These are phyloP conservation scores for Leptosphaerulina australis DNA, from an alignment of 2,329 filamentous ascomycete genomes.

Conservation along the genomic window DNA sequence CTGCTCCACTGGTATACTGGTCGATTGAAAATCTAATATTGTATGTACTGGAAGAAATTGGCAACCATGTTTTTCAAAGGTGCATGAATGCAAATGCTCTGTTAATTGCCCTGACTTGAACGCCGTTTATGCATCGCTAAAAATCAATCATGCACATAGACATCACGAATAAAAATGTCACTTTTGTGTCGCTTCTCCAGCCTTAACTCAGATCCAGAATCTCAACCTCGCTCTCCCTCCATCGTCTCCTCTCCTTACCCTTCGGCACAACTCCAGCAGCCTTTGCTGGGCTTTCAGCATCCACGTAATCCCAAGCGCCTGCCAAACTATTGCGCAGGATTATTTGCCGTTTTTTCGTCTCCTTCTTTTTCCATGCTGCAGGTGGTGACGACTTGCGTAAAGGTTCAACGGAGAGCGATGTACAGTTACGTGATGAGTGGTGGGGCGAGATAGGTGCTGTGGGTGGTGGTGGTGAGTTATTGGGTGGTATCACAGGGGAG, in stretches of 20 bases:
- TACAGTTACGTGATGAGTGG: constrained; percentile 32
- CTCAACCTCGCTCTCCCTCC: constrained; percentile 47
- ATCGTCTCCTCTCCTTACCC: constrained; percentile 37
- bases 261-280: constrained; percentile 14
- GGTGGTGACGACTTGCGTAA: constrained; percentile 19
- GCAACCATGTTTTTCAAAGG: too few species aligned
- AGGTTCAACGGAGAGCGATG: constrained; percentile 9
- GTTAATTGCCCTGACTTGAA: too few species aligned
- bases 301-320: constrained; percentile 42
- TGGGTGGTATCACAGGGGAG: constrained; percentile 12
- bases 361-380: constrained; percentile 39
- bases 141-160: too few species aligned
- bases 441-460: constrained; percentile 11
- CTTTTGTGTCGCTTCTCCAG: too few species aligned
- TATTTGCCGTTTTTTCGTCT: constrained; percentile 41
- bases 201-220: constrained; percentile 42
- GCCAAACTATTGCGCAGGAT: constrained; percentile 40
- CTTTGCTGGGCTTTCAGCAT: constrained; percentile 29
- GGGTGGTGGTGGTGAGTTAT: constrained; percentile 12
- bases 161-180: too few species aligned
- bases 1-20: too few species aligned
- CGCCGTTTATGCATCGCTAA: too few species aligned
- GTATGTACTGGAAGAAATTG: too few species aligned
- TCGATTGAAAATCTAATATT: too few species aligned
- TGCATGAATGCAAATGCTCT: too few species aligned